Base-by-base conservation (phyloP, 352 stramenopile species). In the Pythium guiyangense region DNA sequence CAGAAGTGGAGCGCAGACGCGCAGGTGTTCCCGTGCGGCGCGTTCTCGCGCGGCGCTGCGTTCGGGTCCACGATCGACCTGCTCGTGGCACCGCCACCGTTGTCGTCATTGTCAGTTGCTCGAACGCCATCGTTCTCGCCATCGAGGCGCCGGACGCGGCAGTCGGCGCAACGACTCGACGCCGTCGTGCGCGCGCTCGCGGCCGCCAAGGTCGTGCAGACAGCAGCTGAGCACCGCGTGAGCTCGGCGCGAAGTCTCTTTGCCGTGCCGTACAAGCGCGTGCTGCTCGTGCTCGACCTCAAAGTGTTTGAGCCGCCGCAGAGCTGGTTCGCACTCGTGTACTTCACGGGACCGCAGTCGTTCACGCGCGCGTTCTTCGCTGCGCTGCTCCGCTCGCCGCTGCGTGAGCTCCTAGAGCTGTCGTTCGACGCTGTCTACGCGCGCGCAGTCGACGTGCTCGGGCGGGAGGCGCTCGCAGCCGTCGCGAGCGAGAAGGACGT, bases 251-350 rank as follows among this genome's bases (percentile, higher is more conserved):
- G 79, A n/a, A 67, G 71, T 11, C 57, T 82, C 51, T 88, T 73
- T 37, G 67, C 76, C 9, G 64, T 94, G 52, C 61, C 67, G 15
- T 94, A 85, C 62, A 92, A 88, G 56, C 68, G 53, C 12, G 54
- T 54, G 9, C 65, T 45, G 1, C 56, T 94, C 47, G 56, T 92
- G 10, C 60, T 92, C 29, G 82, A 94, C 52, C 52, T 92, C 26
- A 94, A 92, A 49, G 71, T 85, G 22, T 88, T 77, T 45, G 31
- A 56, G 22, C 71, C 66, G 0, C 82, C 82, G 2, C 67, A 60
- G 56, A 91, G 75, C 39, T 91, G 74, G 74, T 74, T 92, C 52
- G 82, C 75, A 2, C 55, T 92, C 62, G 50, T 90, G 29, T 92
- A 89, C 51, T 94, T 86, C 58, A 92, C 81, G 6, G 80, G 82